These are phyloP conservation scores for Parmelia sp. DNA, from an alignment of 495 filamentous ascomycete genomes.

Conservation along the genomic window DNA sequence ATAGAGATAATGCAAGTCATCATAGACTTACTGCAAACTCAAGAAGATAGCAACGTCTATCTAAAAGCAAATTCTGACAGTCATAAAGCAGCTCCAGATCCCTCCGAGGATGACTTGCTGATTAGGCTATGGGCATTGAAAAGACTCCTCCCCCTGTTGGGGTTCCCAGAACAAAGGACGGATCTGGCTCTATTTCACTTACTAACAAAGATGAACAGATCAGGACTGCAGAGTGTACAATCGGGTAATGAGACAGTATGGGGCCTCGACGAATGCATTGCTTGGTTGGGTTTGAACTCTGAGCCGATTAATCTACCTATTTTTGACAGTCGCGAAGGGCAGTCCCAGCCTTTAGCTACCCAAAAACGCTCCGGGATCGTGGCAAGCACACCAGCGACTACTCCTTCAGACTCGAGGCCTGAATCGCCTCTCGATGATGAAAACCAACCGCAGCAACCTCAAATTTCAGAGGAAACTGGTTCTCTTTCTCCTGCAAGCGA, in stretches of 20 bases:
- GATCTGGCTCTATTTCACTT: conserved; percentile 60
- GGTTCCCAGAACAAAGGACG: conserved; percentile 58
- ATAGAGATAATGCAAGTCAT: conserved; percentile 71
- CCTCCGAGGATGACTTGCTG: conserved; percentile 64
- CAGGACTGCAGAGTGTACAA: conserved; percentile 41
- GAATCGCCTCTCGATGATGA: background rate
- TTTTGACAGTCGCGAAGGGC: background rate
- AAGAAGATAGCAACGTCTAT: conserved; percentile 32
- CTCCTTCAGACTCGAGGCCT: background rate
- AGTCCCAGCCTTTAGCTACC: background rate
- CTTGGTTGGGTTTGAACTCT: conserved; percentile 76
- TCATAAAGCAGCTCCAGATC: background rate
- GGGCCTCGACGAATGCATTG: conserved; percentile 79
- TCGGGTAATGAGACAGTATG: conserved; percentile 62
- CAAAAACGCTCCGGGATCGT: background rate
- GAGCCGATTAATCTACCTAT: conserved; percentile 58
- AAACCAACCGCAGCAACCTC: background rate
- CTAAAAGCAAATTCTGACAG: conserved; percentile 30
- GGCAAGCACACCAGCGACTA: background rate
- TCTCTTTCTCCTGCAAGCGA: conserved; percentile 17
- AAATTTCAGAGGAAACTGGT: background rate
- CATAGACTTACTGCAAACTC: conserved; percentile 44
- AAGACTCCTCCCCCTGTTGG: conserved; percentile 57
- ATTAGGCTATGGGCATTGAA: conserved; percentile 75
- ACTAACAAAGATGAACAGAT: conserved; percentile 43